Conservation (phyloP, 352 stramenopile genomes). For the Plasmopara muralis region DNA sequence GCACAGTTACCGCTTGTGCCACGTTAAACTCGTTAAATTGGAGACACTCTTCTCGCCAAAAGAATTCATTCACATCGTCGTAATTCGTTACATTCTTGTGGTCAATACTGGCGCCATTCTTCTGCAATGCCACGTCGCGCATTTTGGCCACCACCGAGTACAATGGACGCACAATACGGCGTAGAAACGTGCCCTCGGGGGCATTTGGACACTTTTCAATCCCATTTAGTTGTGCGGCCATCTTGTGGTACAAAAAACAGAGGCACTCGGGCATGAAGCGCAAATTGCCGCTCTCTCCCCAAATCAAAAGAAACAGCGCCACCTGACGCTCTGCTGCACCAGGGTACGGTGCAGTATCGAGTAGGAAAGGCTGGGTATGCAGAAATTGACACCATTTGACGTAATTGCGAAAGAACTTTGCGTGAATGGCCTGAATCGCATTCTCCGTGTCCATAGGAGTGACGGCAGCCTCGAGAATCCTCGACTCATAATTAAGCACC, state of each 20-base stretch:
- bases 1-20: constrained; percentile 53
- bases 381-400: constrained; percentile 93
- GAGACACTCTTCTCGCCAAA: constrained; percentile 72
- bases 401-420: constrained; percentile 92
- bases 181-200: constrained; percentile 65
- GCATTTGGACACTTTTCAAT: constrained; percentile 53
- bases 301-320: constrained; percentile 81
- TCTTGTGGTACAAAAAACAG: constrained; percentile 84
- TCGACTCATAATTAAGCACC: constrained; percentile 81
- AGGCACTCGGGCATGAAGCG: constrained; percentile 87
- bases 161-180: constrained; percentile 61
- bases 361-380: constrained; percentile 78
- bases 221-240: constrained; percentile 63
- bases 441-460: constrained; percentile 41
- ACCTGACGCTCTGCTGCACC: constrained; percentile 49
- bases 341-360: constrained; percentile 28
- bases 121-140: constrained; percentile 26
- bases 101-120: constrained; percentile 37
- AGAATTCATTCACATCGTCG: constrained; percentile 89
- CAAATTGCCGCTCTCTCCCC: constrained; percentile 78
- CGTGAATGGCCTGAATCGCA: constrained; percentile 78
- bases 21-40: constrained; percentile 81
- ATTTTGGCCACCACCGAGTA: constrained; percentile 80
- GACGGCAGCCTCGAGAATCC: constrained; percentile 22
- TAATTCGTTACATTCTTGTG: constrained; percentile 88